phyloP scores from a whole-genome alignment of 805 yeast species.

The Debaryomyces prosopidis region DNA sequence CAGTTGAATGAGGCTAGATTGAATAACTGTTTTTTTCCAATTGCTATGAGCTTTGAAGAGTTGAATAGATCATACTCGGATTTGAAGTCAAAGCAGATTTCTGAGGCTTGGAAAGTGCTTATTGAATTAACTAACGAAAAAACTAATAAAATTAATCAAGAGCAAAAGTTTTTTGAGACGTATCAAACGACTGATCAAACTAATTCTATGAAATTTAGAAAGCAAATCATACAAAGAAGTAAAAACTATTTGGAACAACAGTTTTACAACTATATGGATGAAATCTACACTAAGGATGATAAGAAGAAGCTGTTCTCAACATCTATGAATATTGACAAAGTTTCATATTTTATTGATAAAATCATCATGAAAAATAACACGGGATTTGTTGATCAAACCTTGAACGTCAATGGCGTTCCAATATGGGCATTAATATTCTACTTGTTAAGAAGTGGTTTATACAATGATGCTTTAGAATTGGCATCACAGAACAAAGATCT shows the following conservation, averaged over 20 bases:
- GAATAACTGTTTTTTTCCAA: slow-evolving; percentile 48
- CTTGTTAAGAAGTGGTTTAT: slow-evolving; percentile 79
- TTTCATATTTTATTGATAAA: slow-evolving; percentile 55
- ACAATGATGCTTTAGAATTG: slow-evolving; percentile 73
- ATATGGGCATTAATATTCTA: slow-evolving; percentile 94
- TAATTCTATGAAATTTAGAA: slow-evolving; percentile 33
- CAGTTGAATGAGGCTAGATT: slow-evolving; percentile 71
- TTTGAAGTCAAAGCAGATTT: slow-evolving; percentile 65
- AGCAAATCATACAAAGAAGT: slow-evolving; percentile 54
- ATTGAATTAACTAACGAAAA: slow-evolving; percentile 45
- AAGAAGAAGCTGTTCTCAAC: slow-evolving; percentile 46
- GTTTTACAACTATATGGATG: slow-evolving; percentile 73
- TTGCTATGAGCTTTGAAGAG: slow-evolving; percentile 61
- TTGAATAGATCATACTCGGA: slow-evolving; percentile 60
- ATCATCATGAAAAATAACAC: slow-evolving; percentile 32
- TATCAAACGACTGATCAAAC: slow-evolving; percentile 18
- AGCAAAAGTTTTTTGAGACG: slow-evolving; percentile 29
- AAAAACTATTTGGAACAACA: slow-evolving; percentile 69
- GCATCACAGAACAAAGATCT: slow-evolving; percentile 63
- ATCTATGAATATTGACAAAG: slow-evolving; percentile 64
- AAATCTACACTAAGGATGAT: slow-evolving; percentile 59
- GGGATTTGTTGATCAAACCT: slow-evolving; percentile 31
- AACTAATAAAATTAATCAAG: slow-evolving; percentile 32
- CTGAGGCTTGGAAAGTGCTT: slow-evolving; percentile 74
- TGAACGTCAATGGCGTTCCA: slow-evolving; percentile 73